phyloP scores from a whole-genome alignment of 2,329 filamentous ascomycete genomes.

The Chaetomium strumarium region DNA sequence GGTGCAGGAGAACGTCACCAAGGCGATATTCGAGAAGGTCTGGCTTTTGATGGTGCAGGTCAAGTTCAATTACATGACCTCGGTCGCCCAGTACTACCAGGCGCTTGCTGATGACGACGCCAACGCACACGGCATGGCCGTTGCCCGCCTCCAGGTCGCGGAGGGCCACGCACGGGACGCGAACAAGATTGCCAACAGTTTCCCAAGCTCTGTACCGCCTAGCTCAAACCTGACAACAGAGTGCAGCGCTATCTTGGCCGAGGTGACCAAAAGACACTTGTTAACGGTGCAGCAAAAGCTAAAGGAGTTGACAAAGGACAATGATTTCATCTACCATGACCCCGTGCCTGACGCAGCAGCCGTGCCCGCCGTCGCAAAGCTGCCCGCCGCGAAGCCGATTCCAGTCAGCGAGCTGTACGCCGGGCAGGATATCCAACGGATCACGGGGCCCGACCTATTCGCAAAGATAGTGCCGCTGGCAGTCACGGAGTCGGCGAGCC shows the following conservation, averaged over 20 bases:
- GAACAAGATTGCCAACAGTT: slow-evolving; percentile 66
- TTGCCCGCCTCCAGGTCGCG: slow-evolving; percentile 75
- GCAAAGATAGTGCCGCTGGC: slow-evolving; percentile 93
- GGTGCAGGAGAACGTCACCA: slow-evolving; percentile 85
- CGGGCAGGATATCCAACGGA: slow-evolving; percentile 92
- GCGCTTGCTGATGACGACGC: slow-evolving; percentile 85
- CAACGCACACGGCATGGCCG: slow-evolving; percentile 77
- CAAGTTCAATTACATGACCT: slow-evolving; percentile 78
- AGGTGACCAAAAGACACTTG: slow-evolving; percentile 77
- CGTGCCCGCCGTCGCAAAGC: slow-evolving; percentile 74
- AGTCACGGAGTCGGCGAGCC: slow-evolving; percentile 90
- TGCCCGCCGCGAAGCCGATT: slow-evolving; percentile 93
- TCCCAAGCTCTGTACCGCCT: slow-evolving; percentile 72
- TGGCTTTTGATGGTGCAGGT: slow-evolving; percentile 81
- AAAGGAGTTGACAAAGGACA: slow-evolving; percentile 74
- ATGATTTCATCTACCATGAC: slow-evolving; percentile 98
- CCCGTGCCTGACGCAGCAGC: slow-evolving; percentile 80
- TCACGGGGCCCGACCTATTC: slow-evolving; percentile 95
- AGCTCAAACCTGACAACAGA: slow-evolving; percentile 81
- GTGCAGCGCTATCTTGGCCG: slow-evolving; percentile 65
- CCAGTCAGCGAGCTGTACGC: slow-evolving; percentile 95
- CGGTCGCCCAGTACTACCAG: slow-evolving; percentile 89
- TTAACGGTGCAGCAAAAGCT: slow-evolving; percentile 77
- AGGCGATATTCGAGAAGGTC: slow-evolving; percentile 87
- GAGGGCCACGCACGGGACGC: slow-evolving; percentile 76